A percentile compares a stretch with the other conserved stretches of the same genome.
Conservation (phyloP, 208 protist genomes). For the Leishmania arabica region DNA sequence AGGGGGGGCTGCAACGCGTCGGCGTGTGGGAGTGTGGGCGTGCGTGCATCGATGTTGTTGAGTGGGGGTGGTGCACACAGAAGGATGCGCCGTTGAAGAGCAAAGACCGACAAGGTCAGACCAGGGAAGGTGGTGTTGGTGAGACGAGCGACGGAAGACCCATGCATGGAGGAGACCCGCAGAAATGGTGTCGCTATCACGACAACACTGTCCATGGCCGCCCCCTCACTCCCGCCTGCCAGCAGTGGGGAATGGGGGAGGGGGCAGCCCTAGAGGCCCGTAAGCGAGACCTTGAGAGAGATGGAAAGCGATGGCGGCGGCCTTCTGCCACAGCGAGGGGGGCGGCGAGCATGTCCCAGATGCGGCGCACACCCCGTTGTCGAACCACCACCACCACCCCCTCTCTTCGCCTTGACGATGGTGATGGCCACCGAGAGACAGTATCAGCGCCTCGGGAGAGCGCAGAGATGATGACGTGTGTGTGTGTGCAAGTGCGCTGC, state of each 20-base stretch:
- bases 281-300: background rate
- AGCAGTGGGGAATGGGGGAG: background rate
- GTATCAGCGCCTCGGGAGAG: background rate
- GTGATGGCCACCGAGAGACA: background rate
- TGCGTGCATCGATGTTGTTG: background rate
- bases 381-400: too few species aligned
- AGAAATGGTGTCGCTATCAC: background rate
- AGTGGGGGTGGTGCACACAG: background rate
- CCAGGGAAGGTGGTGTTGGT: background rate
- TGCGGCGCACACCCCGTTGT: background rate
- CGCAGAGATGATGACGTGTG: background rate
- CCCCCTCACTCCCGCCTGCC: background rate
- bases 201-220: too few species aligned
- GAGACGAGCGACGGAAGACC: background rate
- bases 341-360: background rate
- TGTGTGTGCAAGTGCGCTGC: background rate
- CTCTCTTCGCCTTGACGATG: background rate
- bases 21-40: background rate
- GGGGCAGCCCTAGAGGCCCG: background rate
- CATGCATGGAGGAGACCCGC: background rate
- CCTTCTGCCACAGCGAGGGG: background rate
- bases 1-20: background rate
- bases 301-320: background rate
- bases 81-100: background rate
- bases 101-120: background rate